Percentiles rank a stretch among this genome's conserved stretches.
phyloP scores from a whole-genome alignment of 129 eudicot species.

The Saussurea involucrata region DNA sequence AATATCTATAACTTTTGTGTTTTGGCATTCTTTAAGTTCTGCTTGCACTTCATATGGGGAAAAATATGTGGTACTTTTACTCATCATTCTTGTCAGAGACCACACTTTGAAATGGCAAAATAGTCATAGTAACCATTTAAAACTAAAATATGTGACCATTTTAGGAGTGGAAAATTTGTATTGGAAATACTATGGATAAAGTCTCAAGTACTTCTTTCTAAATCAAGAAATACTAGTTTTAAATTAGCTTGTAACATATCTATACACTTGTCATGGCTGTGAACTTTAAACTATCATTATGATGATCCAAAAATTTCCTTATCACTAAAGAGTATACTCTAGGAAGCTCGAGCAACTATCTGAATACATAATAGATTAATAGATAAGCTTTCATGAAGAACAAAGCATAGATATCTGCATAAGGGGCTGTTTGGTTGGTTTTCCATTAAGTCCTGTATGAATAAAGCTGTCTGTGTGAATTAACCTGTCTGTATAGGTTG shows the following conservation, averaged over 20 bases:
- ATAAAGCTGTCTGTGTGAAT: no score
- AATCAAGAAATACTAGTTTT: background rate
- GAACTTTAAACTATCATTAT: background rate
- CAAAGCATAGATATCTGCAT: background rate
- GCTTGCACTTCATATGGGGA: background rate
- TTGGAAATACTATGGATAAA: background rate
- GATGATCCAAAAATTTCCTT: background rate
- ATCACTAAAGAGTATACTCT: slow-evolving; percentile 1
- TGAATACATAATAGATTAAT: background rate
- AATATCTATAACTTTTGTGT: background rate
- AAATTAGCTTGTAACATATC: background rate
- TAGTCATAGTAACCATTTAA: background rate
- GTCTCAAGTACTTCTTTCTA: background rate
- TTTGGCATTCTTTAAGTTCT: background rate
- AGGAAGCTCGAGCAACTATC: background rate
- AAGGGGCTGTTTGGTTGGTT: no score
- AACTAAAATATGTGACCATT: background rate
- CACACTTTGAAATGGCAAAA: background rate
- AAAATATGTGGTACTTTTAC: background rate
- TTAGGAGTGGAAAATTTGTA: background rate
- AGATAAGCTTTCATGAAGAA: background rate
- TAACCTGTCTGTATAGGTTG: no score
- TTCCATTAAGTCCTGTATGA: no score
- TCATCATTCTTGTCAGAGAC: background rate
- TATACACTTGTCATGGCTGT: slow-evolving; percentile 2